These are phyloP conservation scores for Leishmania turanica DNA, from an alignment of 208 protist genomes.

Conservation along the genomic window DNA sequence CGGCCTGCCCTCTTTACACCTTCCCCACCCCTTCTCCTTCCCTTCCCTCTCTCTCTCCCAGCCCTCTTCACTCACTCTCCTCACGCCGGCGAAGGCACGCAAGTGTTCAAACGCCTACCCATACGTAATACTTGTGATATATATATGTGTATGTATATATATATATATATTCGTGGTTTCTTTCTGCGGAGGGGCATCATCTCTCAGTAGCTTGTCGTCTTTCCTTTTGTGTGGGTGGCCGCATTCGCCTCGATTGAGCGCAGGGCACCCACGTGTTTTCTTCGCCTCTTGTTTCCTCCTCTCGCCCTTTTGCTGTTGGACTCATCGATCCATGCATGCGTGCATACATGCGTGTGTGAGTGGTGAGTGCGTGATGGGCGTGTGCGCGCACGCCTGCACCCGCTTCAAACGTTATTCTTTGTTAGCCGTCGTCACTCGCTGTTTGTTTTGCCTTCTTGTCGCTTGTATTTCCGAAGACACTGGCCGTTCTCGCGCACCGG, in stretches of 20 bases:
- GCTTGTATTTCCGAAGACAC: not conserved
- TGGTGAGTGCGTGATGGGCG: too few relatives aligned
- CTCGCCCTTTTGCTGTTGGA: not conserved
- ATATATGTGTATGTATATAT: not conserved
- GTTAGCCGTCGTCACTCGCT: too few relatives aligned
- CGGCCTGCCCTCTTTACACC: not conserved
- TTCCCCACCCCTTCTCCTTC: not conserved
- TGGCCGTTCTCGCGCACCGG: not conserved
- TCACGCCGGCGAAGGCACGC: not conserved
- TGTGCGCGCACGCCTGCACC: too few relatives aligned
- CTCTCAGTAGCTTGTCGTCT: not conserved
- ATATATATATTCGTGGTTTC: not conserved
- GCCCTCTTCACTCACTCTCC: not conserved
- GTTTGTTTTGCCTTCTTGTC: too few relatives aligned
- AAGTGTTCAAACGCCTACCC: not conserved
- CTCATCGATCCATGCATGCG: too few relatives aligned
- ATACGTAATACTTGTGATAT: not conserved
- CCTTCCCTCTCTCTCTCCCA: not conserved
- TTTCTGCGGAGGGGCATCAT: not conserved
- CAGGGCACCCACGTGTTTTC: not conserved
- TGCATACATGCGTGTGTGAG: too few relatives aligned
- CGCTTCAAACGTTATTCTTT: too few relatives aligned
- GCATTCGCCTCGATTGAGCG: not conserved
- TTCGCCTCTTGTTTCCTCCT: not conserved
- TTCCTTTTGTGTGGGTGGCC: not conserved